A percentile compares a stretch with the other conserved stretches of the same genome.
These are phyloP conservation scores for Talaromyces sp. DNA, from an alignment of 2,329 filamentous ascomycete genomes.

Conservation along the genomic window DNA sequence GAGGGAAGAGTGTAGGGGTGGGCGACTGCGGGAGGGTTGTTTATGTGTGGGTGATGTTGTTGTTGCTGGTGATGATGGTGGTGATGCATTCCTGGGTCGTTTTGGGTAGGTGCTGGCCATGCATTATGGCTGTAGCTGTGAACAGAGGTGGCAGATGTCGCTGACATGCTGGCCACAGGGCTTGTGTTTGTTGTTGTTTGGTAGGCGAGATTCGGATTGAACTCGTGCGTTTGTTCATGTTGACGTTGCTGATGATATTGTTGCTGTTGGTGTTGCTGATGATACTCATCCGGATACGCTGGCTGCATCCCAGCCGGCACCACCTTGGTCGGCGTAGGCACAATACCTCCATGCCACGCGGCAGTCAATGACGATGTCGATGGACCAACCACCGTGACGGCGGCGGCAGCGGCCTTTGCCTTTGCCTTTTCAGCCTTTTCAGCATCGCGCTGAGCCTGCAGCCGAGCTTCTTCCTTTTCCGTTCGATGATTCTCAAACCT, in stretches of 20 bases:
- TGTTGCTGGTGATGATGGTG: background rate
- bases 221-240: background rate
- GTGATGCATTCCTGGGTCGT: background rate
- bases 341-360: conserved; percentile 10
- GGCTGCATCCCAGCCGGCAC: conserved; percentile 1
- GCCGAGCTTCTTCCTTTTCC: conserved; percentile 11
- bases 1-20: background rate
- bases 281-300: conserved; percentile 1
- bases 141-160: background rate
- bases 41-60: background rate
- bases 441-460: background rate
- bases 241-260: background rate
- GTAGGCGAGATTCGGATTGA: background rate
- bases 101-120: background rate
- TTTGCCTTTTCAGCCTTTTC: background rate
- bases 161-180: background rate
- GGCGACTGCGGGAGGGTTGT: background rate
- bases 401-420: background rate
- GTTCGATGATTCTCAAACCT: conserved; percentile 23
- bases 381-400: background rate
- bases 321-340: conserved; percentile 5
- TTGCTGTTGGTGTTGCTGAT: background rate
- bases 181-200: background rate
- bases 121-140: conserved; percentile 1
- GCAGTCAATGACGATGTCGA: conserved; percentile 4